Evolutionary conservation across 2,329 filamentous ascomycete species (phyloP).

Genomic region (Dichotomopilus funicola): DNA sequence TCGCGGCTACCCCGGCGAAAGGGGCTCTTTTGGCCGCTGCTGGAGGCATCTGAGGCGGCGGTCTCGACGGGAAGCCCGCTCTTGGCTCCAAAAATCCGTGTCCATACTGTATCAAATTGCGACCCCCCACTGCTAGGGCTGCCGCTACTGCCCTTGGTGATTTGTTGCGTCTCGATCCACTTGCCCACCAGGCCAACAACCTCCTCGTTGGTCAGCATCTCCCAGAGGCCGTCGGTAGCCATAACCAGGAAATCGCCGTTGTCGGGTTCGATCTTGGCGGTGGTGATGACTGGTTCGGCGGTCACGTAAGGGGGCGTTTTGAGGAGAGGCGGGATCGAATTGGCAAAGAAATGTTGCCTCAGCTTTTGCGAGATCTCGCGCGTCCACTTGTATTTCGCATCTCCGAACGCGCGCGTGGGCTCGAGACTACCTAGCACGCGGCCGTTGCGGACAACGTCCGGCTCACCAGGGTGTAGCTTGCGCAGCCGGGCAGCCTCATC

Average conservation of each 20-base stretch:
- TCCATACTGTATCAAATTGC: slow-evolving; percentile 66
- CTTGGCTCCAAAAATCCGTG: slow-evolving; percentile 49
- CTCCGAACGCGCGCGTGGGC: slow-evolving; percentile 89
- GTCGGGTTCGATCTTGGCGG: slow-evolving; percentile 81
- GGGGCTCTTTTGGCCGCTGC: slow-evolving; percentile 73
- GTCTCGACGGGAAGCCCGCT: slow-evolving; percentile 70
- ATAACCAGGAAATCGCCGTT: slow-evolving; percentile 94
- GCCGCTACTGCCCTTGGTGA: slow-evolving; percentile 32
- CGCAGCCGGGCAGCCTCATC: slow-evolving; percentile 79
- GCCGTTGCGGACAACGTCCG: slow-evolving; percentile 79
- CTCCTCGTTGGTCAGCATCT: slow-evolving; percentile 98
- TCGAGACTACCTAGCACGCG: slow-evolving; percentile 88
- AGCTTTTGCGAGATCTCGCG: slow-evolving; percentile 76
- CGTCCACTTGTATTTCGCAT: slow-evolving; percentile 95
- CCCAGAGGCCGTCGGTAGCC: slow-evolving; percentile 95
- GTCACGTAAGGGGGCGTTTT: slow-evolving; percentile 96
- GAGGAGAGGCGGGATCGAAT: slow-evolving; percentile 66
- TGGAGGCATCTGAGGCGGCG: slow-evolving; percentile 28
- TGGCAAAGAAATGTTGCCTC: slow-evolving; percentile 80
- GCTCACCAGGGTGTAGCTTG: slow-evolving; percentile 81
- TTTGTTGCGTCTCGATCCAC: slow-evolving; percentile 79
- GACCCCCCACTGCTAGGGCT: slow-evolving; percentile 30
- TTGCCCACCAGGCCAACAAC: slow-evolving; percentile 93
- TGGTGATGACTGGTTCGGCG: slow-evolving; percentile 89
- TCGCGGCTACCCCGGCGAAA: slow-evolving; percentile 52